These are phyloP conservation scores for Angophora floribunda DNA, from an alignment of 345 rosid genomes.

Conservation along the genomic window DNA sequence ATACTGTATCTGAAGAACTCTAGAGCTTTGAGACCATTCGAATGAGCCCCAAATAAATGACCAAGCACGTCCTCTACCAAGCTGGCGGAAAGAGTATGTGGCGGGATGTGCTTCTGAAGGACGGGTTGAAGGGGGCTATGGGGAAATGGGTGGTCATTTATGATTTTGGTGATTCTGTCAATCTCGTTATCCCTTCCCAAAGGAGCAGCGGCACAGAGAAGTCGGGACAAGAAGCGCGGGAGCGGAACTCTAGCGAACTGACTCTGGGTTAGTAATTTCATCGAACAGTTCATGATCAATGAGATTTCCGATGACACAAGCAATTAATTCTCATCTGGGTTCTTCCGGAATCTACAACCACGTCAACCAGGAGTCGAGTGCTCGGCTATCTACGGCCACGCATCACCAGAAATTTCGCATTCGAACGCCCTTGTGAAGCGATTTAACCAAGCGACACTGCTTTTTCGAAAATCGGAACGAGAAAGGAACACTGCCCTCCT, in stretches of 20 bases:
- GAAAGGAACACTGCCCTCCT: not conserved
- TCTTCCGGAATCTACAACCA: not conserved
- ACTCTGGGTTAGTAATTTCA: not conserved
- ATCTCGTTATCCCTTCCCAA: slow-evolving; percentile 10
- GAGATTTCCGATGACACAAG: not conserved
- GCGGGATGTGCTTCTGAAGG: slow-evolving; percentile 29
- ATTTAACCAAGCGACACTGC: not conserved
- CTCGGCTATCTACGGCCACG: not conserved
- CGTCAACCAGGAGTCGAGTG: not conserved
- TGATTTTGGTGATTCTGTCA: slow-evolving; percentile 41
- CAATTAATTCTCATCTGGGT: not conserved
- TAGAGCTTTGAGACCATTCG: slow-evolving; percentile 83
- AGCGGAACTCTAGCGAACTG: not conserved
- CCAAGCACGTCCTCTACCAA: slow-evolving; percentile 69
- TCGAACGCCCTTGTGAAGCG: not conserved
- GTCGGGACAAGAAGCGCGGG: not conserved
- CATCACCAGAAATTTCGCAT: not conserved
- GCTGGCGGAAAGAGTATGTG: slow-evolving; percentile 14
- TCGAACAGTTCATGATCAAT: not conserved
- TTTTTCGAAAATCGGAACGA: not conserved
- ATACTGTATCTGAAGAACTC: slow-evolving; percentile 60
- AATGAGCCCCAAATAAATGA: slow-evolving; percentile 76
- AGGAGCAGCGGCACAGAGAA: not conserved
- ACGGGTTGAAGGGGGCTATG: slow-evolving; percentile 41
- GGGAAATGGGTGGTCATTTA: slow-evolving; percentile 78